A percentile compares a stretch with the other conserved stretches of the same genome.
phyloP scores from a whole-genome alignment of 2,329 filamentous ascomycete species.

The Colletotrichum musae region DNA sequence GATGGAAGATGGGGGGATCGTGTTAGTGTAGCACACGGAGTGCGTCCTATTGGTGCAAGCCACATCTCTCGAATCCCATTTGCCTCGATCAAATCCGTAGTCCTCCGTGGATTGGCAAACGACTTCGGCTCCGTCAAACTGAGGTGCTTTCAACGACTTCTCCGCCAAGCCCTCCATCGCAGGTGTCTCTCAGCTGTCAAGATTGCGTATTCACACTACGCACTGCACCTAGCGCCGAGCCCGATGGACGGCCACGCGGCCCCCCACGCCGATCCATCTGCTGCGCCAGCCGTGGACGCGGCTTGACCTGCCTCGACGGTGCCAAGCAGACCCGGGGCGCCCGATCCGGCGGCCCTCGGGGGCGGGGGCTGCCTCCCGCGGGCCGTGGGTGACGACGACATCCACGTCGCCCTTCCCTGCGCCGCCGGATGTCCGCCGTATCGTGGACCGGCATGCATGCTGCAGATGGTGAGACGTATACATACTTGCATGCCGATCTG shows the following conservation, averaged over 20 bases:
- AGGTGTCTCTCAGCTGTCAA: not conserved
- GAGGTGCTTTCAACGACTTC: not conserved
- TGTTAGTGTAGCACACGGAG: not conserved
- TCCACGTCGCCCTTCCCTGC: conserved; percentile 45
- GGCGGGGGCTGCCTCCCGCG: conserved; percentile 59
- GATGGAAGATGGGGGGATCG: no score
- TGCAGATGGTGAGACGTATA: no score
- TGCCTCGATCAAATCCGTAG: conserved; percentile 67
- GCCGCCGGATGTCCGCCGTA: no score
- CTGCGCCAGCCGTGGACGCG: conserved; percentile 59
- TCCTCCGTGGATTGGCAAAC: conserved; percentile 50
- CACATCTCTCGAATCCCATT: conserved; percentile 46
- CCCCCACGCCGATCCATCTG: conserved; percentile 3
- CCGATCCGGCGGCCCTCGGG: conserved; percentile 47
- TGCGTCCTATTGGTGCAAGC: not conserved
- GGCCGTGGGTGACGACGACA: conserved; percentile 54
- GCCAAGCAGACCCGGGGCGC: conserved; percentile 49
- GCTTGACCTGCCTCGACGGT: conserved; percentile 47
- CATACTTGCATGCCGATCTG: no score
- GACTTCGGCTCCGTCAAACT: conserved; percentile 58
- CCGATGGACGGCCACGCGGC: not conserved
- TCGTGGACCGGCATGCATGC: no score
- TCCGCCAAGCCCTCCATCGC: no score
- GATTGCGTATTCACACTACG: no score
- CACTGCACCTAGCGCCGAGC: not conserved